phyloP scores from a whole-genome alignment of 768 basidiomycete genomes.

The Antrodiella citrinella region DNA sequence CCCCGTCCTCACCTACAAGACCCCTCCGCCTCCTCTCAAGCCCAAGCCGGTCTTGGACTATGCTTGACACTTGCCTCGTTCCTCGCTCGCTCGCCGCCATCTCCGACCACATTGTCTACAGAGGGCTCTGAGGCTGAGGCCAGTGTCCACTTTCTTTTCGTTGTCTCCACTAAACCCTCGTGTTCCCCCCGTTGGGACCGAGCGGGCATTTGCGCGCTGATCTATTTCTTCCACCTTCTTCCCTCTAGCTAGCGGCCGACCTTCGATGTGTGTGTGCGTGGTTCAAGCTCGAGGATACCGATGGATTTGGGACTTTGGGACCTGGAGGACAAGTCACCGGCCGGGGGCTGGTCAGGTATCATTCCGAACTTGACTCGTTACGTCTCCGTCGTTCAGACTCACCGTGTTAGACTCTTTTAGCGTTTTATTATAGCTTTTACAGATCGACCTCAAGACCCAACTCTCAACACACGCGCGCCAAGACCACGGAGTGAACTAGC shows the following conservation, averaged over 20 bases:
- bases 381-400: no score
- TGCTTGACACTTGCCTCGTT: background rate
- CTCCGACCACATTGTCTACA: background rate
- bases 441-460: background rate
- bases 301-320: background rate
- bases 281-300: background rate
- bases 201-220: background rate
- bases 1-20: background rate
- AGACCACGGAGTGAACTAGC: no score
- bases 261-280: background rate
- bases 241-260: background rate
- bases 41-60: background rate
- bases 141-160: background rate
- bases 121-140: background rate
- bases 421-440: background rate
- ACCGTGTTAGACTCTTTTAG: background rate
- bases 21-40: no score
- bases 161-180: background rate
- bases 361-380: no score
- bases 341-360: background rate
- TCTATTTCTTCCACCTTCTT: background rate
- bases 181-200: background rate
- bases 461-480: background rate
- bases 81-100: background rate
- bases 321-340: background rate